Evolutionary conservation across 192 early-diverging fungal species (phyloP), one percentile per base, ranked within the genome.

Genomic region (Pilaira anomala): DNA sequence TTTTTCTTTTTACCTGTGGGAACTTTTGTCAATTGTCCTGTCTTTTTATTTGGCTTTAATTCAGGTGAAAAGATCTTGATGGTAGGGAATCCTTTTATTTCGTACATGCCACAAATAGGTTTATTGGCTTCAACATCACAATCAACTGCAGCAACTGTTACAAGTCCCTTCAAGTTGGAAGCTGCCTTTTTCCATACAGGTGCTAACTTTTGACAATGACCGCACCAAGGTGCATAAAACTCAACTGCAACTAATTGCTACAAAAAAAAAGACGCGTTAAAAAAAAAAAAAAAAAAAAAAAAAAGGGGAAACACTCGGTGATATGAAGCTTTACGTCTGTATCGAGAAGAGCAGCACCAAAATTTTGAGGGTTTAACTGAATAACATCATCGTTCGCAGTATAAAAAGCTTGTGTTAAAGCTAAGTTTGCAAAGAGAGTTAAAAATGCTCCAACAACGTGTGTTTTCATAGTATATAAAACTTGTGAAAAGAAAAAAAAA

Each of bases 211-310:
- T 95, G 84, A 73, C 96, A 98, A 76, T 96, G 91, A 19, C 93
- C 93, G 76, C 94, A 95, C 92, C 96, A 98, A 26, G 96, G 96
- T 11, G 94, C 96, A 67, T 87, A 97, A 73, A 98, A 98, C 71
- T 96, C 93, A 21, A 92, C 90, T 60, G 93, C 83, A 14, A 91
- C 92, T 7, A 88, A 81, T 67, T 93, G 81, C 81, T 89, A 67
- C 19, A 49, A 39, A 61, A 18, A 49, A 48, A 33, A 33, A 18
- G 58, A 8, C 16, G 19, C 0, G 24, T 22, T 7, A 11, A 7
- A 42, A 7, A 39, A 55, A n/a, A 19, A 44, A 45, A 53, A 48
- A 26, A 49, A 33, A 39, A 36, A 9, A 29, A 41, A 50, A 13
- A 25, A 3, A 30, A 9, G 13, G 13, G 8, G 11, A 6, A 48